Conservation (phyloP, 2,329 filamentous ascomycete species). For the Aspergillus sp. region DNA sequence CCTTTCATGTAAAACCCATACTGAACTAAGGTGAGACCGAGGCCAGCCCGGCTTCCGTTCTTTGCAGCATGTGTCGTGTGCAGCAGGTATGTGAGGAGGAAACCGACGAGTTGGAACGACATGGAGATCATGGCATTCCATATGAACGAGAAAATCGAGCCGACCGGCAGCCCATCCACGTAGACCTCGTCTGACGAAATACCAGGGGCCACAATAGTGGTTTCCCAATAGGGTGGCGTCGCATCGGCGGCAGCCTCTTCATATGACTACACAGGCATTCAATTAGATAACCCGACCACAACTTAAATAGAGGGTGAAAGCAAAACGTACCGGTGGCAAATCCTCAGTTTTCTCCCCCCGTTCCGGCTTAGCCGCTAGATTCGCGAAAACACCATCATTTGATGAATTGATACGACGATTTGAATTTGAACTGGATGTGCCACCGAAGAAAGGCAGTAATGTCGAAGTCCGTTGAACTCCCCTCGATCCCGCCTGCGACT, state of each 20-base stretch:
- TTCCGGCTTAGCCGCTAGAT: slow-evolving; percentile 87
- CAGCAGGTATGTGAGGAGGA: slow-evolving; percentile 94
- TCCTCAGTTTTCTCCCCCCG: slow-evolving; percentile 81
- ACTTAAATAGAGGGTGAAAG: not conserved
- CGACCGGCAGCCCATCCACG: slow-evolving; percentile 90
- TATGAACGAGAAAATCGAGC: slow-evolving; percentile 76
- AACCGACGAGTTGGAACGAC: slow-evolving; percentile 95
- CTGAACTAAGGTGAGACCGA: slow-evolving; percentile 92
- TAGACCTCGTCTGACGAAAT: slow-evolving; percentile 93
- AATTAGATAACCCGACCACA: slow-evolving; percentile 25
- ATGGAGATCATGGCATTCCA: slow-evolving; percentile 92
- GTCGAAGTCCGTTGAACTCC: slow-evolving; percentile 51
- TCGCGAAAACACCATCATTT: slow-evolving; percentile 94
- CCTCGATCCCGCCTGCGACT: slow-evolving; percentile 14
- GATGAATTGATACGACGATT: slow-evolving; percentile 67
- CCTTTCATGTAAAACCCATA: slow-evolving; percentile 96
- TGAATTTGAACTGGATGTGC: slow-evolving; percentile 36
- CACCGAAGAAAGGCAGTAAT: slow-evolving; percentile 53
- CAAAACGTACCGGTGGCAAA: slow-evolving; percentile 76
- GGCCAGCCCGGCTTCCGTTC: slow-evolving; percentile 89
- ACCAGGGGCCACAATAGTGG: slow-evolving; percentile 91
- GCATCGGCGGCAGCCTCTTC: slow-evolving; percentile 97
- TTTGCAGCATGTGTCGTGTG: slow-evolving; percentile 98
- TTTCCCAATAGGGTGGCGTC: slow-evolving; percentile 98
- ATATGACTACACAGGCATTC: slow-evolving; percentile 68